A percentile compares a stretch with the other conserved stretches of the same genome.
Conservation (phyloP, 164 flowering plant genomes). For the Annona squamosa region DNA sequence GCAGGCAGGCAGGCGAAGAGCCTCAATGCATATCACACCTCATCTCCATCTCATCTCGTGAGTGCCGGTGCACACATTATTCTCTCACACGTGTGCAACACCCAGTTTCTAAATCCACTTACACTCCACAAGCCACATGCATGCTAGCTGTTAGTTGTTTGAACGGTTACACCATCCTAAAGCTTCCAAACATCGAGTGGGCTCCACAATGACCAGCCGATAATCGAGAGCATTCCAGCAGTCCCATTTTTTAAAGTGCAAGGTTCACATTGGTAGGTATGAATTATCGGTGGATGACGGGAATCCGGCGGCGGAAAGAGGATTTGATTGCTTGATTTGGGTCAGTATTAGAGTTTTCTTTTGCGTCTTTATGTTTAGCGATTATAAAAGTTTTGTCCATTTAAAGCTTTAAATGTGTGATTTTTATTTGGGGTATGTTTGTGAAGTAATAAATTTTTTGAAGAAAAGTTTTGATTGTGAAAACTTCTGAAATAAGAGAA, state of each 20-base stretch:
- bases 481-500: no score
- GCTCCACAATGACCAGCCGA: neutral
- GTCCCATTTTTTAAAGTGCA: neutral
- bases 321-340: neutral
- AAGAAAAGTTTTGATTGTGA: no score
- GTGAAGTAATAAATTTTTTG: no score
- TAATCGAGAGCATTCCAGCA: neutral
- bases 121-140: neutral
- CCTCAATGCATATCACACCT: neutral
- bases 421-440: no score
- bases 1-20: no score
- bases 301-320: neutral
- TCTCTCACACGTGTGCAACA: neutral
- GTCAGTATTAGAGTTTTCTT: no score
- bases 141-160: neutral
- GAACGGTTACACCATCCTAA: neutral
- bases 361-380: no score
- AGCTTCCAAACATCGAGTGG: neutral
- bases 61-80: neutral
- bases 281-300: neutral
- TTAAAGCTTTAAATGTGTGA: no score
- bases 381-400: no score
- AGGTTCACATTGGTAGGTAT: neutral
- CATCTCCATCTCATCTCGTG: neutral
- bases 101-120: neutral